Conservation (phyloP, 768 basidiomycete genomes). For the Tricholoma flavovirens region DNA sequence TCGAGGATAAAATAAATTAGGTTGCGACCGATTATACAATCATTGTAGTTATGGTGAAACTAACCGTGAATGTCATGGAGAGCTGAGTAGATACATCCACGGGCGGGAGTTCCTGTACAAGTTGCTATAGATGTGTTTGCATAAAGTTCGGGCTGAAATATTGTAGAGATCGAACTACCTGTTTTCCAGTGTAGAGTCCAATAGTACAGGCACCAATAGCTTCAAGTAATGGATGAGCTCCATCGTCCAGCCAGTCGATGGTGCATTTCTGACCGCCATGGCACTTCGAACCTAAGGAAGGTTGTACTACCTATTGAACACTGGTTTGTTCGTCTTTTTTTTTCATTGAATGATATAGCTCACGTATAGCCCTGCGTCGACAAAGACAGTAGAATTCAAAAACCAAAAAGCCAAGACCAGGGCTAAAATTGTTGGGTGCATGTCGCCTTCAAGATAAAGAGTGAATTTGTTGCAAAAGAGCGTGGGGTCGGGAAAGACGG, state of each 20-base stretch:
- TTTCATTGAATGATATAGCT: constrained; percentile 11
- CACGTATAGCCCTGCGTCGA: constrained; percentile 38
- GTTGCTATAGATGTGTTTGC: constrained; percentile 31
- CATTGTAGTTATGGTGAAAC: constrained; percentile 14
- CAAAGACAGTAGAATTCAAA: constrained; percentile 21
- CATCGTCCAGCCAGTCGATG: constrained; percentile 63
- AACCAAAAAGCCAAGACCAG: constrained; percentile 18
- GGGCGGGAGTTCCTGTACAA: constrained; percentile 52
- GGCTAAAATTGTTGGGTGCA: constrained; percentile 13
- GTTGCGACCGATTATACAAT: background rate
- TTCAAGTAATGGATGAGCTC: constrained; percentile 39
- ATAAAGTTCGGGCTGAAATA: background rate
- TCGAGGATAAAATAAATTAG: background rate
- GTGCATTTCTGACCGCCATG: constrained; percentile 48
- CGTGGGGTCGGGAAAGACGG: background rate
- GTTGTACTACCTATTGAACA: constrained; percentile 40
- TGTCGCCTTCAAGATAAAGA: constrained; percentile 7
- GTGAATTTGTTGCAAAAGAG: constrained; percentile 2
- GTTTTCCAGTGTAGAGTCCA: constrained; percentile 52
- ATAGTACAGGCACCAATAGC: constrained; percentile 48
- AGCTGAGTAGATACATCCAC: constrained; percentile 44
- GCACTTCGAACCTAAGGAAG: constrained; percentile 39
- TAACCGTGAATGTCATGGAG: constrained; percentile 54
- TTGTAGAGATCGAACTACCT: constrained; percentile 30
- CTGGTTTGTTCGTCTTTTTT: background rate